Base-by-base conservation (phyloP, 495 filamentous ascomycete species). In the Penicillium macrosclerotiorum region DNA sequence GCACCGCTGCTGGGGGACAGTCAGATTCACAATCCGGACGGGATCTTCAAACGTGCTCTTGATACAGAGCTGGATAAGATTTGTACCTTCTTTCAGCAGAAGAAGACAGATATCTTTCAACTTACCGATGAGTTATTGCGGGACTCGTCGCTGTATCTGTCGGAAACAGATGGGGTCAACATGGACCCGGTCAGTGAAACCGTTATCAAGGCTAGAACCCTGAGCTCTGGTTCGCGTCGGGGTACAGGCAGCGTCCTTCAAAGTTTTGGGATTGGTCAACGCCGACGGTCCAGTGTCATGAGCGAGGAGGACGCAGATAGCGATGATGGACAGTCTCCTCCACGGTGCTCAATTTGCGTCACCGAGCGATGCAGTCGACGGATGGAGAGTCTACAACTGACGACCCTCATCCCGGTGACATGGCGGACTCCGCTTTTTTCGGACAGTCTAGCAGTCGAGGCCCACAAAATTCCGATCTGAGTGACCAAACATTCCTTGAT, bases 31-130 rank as follows among this genome's bases (percentile, higher is more conserved):
- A 83, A 95, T 52, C 81, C 89, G 23, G 90, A 97, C 65, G 67
- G 74, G 12, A 70, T 89, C 45, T 98, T 96, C 56, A 73, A 73
- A 37, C 81, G 83, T 42, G 84, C 89, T 22, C 76, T 98, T 7
- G 93, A 97, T 65, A 74, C 82, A 2, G 93, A 97, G 62, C 68
- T 98, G 42, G 90, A 96, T 64, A 97, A 96, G 72, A 86, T 97
- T 42, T 86, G 81, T 59, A 85, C 83, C 2, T 98, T 97, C 67
- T 97, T 89, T 67, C 78, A 80, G 45, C 67, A 86, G 37, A 97
- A 97, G 61, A 89, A 98, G 67, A 67, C 76, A 8, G 90, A 96
- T 58, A 82, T 97, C 36, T 81, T 85, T 41, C 80, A 84, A 32
- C 89, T 93, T 51, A 83, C 92, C 3, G 81, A 85, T n/a, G 74